Base-by-base conservation (phyloP, 768 basidiomycete species). In the Lyophyllum atratum region DNA sequence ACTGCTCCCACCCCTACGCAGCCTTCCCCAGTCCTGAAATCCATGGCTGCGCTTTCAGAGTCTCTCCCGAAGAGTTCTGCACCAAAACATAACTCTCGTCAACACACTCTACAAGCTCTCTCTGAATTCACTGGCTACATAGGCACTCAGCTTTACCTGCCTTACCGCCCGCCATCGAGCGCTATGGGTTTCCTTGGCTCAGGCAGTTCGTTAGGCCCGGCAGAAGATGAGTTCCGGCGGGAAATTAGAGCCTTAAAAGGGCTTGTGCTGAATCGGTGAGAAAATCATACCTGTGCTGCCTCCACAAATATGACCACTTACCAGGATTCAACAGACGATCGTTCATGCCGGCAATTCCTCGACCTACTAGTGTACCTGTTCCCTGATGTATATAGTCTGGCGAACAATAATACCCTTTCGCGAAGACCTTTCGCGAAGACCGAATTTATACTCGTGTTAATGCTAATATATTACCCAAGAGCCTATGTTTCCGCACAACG, bases 181-280 rank as follows among this genome's bases (percentile, higher is more conserved):
- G 70, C 69, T 4, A 49, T 62, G 11, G 70, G 73, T 9, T 63
- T 74, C 24, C 57, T 64, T 22, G 70, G 60, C n/a, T 60, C 59
- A 28, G 61, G 63, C 26, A 63, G 62, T 17, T 54, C 57, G 10
- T 52, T 72, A 29, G 68, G 65, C 37, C 74, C 80, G 2, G 76
- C 84, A 44, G 86, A 85, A 66, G 90, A 92, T 61, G 90, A 91
- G 54, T 67, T 92, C 12, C 80, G 82, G 56, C 79, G 84, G 57
- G 91, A 93, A 66, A 87, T 93, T 44, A 77, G 88, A 54, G 86
- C 88, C 12, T 70, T 93, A 64, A 93, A 92, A 64, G 90, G 90
- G 9, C 78, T 92, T 21, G 89, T 89, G 46, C 74, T 93, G 43
- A 93, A 90, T 67, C 76, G 91, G 85, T 84, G 64, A 61, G 78